These are phyloP conservation scores for Phanerochaete sordida DNA, from an alignment of 768 basidiomycete genomes.

Conservation along the genomic window DNA sequence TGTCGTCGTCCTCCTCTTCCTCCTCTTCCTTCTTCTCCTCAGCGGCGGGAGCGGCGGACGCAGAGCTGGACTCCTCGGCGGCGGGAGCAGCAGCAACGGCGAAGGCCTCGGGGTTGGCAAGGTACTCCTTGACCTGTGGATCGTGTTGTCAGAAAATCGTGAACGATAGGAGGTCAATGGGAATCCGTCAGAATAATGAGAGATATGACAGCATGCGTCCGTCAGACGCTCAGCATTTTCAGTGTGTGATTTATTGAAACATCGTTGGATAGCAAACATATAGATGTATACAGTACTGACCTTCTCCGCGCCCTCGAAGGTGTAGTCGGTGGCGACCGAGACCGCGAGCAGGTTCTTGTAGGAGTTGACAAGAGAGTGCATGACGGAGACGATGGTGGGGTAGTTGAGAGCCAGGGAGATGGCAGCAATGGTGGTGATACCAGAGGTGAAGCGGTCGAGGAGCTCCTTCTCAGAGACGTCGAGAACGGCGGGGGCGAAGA, in stretches of 20 bases:
- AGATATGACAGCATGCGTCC: constrained; percentile 35
- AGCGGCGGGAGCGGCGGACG: constrained; percentile 53
- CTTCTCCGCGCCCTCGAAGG: constrained; percentile 92
- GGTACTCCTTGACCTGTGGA: constrained; percentile 85
- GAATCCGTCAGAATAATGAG: constrained; percentile 25
- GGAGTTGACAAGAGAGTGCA: constrained; percentile 95
- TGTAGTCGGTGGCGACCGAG: constrained; percentile 88
- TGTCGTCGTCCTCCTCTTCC: constrained; percentile 86
- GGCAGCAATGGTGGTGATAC: constrained; percentile 93
- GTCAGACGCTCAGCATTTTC: constrained; percentile 75
- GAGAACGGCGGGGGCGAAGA: constrained; percentile 86
- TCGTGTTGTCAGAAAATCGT: constrained; percentile 23
- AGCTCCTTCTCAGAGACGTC: constrained; percentile 92
- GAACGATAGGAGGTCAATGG: constrained; percentile 14
- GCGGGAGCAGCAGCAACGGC: constrained; percentile 72
- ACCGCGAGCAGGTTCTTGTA: constrained; percentile 98
- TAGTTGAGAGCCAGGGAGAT: constrained; percentile 95
- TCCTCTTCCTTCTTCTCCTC: constrained; percentile 73
- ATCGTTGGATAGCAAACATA: constrained; percentile 25
- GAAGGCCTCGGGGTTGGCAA: constrained; percentile 98
- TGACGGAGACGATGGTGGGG: constrained; percentile 92
- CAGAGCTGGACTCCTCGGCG: constrained; percentile 44
- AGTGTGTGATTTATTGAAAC: constrained; percentile 52
- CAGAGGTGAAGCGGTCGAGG: constrained; percentile 85
- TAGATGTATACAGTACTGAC: constrained; percentile 39